Evolutionary conservation across 2,329 filamentous ascomycete species (phyloP), one percentile per base, ranked within the genome.

Genomic region (Trichoderma afroharzianum): DNA sequence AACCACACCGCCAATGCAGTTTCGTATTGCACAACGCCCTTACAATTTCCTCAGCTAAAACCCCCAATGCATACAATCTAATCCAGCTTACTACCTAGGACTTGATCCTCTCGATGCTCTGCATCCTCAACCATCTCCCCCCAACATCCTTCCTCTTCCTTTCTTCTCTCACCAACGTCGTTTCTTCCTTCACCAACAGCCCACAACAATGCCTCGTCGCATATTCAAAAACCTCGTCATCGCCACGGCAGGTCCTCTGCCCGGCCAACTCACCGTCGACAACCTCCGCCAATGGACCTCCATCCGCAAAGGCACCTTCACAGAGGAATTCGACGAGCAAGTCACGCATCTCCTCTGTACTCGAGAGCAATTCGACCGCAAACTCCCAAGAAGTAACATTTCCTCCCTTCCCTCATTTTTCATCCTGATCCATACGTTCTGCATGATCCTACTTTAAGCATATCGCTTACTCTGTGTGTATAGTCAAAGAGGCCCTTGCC

Each of bases 281-380:
- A 87, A 92, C 55, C 85, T 96, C 43, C 85, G 85, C 43, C 82
- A 83, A 50, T 97, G 93, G 93, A 85, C 93, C 11, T 82, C 83
- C 4, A 77, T 83, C 4, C 88, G 92, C 71, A 89, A 88, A 7
- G 94, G 92, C 1, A 79, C 71, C 1, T 91, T 90, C 77, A 81
- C 82, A 0, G 78, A 82, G 1, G 81, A 84, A 0, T 80, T 93
- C 21, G 84, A 83, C 30, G 78, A 83, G 0, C 76, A 82, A 0
- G 88, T 91, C 11, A 97, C 94, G 0, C 94, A 97, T 80, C 82
- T 97, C 0, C 85, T 97, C 26, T 88, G 89, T 68, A 89, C 88
- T 0, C 83, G 86, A 63, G 85, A 89, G 39, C 87, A 90, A 18
- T 94, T 89, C 79, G 85, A 86, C 73, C 80, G 83, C 24, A 80